phyloP scores from a whole-genome alignment of 176 grass and related monocot species.

The Pharus latifolius region DNA sequence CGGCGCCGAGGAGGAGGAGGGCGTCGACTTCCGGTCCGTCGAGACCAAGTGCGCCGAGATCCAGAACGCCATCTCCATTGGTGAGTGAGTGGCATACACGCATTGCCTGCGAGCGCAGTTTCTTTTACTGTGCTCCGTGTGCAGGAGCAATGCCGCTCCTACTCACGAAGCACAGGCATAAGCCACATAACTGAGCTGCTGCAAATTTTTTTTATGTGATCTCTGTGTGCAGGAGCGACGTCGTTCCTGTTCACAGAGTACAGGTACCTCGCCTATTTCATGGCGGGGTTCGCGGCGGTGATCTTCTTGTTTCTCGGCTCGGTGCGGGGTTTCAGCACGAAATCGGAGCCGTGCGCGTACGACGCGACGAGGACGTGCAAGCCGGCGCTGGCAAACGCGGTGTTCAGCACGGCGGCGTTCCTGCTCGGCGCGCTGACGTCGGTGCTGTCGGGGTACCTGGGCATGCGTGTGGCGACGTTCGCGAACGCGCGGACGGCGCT shows the following conservation, averaged over 20 bases:
- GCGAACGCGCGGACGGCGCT: slow-evolving; percentile 59
- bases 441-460: slow-evolving; percentile 49
- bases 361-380: slow-evolving; percentile 20
- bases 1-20: slow-evolving; percentile 17
- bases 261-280: slow-evolving; percentile 53
- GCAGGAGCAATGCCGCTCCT: too few relatives aligned
- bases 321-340: slow-evolving; percentile 27
- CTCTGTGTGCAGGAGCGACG: slow-evolving; percentile 19
- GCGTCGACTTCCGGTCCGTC: background rate
- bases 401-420: slow-evolving; percentile 50
- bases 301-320: slow-evolving; percentile 68
- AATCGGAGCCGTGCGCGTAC: slow-evolving; percentile 15
- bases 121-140: too few relatives aligned
- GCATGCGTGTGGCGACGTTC: slow-evolving; percentile 59
- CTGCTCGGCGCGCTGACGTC: slow-evolving; percentile 55
- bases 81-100: too few relatives aligned
- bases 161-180: too few relatives aligned
- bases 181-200: too few relatives aligned
- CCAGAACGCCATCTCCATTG: slow-evolving; percentile 54
- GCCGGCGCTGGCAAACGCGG: slow-evolving; percentile 46
- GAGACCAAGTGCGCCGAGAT: slow-evolving; percentile 58
- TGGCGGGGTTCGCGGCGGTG: slow-evolving; percentile 21
- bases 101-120: too few relatives aligned
- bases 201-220: too few relatives aligned
- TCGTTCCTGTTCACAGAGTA: slow-evolving; percentile 63